A percentile compares a stretch with the other conserved stretches of the same genome.
These are phyloP conservation scores for Cryptococcus maquisensis DNA, from an alignment of 1,284 basidiomycete species.

Conservation along the genomic window DNA sequence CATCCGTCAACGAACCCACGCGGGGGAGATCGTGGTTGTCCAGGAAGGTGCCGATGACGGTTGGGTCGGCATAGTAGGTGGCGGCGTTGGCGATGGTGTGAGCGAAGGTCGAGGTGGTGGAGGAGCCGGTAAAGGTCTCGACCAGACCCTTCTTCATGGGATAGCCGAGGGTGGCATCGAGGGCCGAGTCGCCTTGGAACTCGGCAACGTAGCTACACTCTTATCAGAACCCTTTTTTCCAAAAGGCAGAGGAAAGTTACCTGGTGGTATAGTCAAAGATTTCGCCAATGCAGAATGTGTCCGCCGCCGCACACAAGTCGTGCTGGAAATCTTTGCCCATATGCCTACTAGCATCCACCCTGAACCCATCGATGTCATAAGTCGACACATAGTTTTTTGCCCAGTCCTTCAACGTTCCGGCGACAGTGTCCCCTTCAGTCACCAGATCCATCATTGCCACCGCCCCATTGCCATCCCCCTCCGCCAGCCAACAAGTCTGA, in stretches of 20 bases:
- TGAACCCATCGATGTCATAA: slow-evolving; percentile 58
- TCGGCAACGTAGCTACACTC: slow-evolving; percentile 16
- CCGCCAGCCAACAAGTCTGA: slow-evolving; percentile 57
- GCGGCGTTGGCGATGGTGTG: slow-evolving; percentile 57
- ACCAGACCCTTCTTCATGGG: slow-evolving; percentile 26
- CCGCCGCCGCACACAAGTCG: slow-evolving; percentile 61
- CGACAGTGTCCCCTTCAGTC: slow-evolving; percentile 59
- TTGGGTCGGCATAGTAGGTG: slow-evolving; percentile 48
- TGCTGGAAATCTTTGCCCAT: slow-evolving; percentile 35
- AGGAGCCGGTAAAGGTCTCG: slow-evolving; percentile 25
- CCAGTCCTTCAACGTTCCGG: slow-evolving; percentile 58
- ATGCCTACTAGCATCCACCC: slow-evolving; percentile 66
- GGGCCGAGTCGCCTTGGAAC: slow-evolving; percentile 24
- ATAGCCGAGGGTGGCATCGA: slow-evolving; percentile 39
- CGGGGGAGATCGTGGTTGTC: slow-evolving; percentile 75
- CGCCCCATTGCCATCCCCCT: slow-evolving; percentile 46
- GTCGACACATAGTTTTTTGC: slow-evolving; percentile 59
- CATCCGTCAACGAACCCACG: slow-evolving; percentile 57
- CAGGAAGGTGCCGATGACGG: slow-evolving; percentile 66
- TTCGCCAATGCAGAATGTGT: slow-evolving; percentile 76
- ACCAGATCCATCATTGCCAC: slow-evolving; percentile 65
- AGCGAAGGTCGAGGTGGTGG: slow-evolving; percentile 56
- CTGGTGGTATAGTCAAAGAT: slow-evolving; percentile 59
- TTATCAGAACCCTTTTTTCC: background rate
- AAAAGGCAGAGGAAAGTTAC: slow-evolving; percentile 33